Conservation (phyloP, 495 filamentous ascomycete species). For the Friedmanniomyces simplex region DNA sequence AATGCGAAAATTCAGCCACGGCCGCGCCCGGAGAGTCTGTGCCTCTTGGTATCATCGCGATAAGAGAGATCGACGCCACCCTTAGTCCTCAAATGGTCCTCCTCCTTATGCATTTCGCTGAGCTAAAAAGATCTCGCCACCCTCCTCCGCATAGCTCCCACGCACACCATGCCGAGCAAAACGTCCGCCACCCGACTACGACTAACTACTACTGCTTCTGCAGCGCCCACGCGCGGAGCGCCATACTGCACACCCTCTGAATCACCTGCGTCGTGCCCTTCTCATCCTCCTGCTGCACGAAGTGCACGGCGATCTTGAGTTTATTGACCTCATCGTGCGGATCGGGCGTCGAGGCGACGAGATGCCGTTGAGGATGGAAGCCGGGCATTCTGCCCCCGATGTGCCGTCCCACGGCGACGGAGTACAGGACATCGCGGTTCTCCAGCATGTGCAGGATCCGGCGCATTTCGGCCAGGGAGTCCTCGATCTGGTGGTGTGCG, state of each 20-base stretch:
- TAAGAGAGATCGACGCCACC: background rate
- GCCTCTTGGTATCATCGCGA: background rate
- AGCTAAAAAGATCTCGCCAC: no score
- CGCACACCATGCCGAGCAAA: background rate
- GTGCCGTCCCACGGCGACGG: conserved; percentile 68
- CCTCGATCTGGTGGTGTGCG: conserved; percentile 50
- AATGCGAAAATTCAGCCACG: background rate
- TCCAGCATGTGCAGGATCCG: conserved; percentile 64
- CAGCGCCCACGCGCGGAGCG: conserved; percentile 43
- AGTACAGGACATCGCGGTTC: conserved; percentile 88
- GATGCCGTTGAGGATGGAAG: conserved; percentile 47
- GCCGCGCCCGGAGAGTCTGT: background rate
- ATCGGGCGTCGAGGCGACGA: conserved; percentile 49
- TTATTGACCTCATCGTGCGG: conserved; percentile 62
- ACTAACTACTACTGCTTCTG: conserved; percentile 20
- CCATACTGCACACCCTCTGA: conserved; percentile 65
- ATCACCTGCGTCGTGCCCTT: conserved; percentile 73
- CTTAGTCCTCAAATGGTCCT: no score
- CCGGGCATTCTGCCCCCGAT: conserved; percentile 57
- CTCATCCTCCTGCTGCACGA: conserved; percentile 63
- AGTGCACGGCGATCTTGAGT: conserved; percentile 68
- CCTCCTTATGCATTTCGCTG: background rate
- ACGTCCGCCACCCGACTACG: background rate
- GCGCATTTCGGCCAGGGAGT: conserved; percentile 50
- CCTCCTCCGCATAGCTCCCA: no score